A percentile compares a stretch with the other conserved stretches of the same genome.
These are phyloP conservation scores for Leptographium procerum DNA, from an alignment of 2,329 filamentous ascomycete species.

Conservation along the genomic window DNA sequence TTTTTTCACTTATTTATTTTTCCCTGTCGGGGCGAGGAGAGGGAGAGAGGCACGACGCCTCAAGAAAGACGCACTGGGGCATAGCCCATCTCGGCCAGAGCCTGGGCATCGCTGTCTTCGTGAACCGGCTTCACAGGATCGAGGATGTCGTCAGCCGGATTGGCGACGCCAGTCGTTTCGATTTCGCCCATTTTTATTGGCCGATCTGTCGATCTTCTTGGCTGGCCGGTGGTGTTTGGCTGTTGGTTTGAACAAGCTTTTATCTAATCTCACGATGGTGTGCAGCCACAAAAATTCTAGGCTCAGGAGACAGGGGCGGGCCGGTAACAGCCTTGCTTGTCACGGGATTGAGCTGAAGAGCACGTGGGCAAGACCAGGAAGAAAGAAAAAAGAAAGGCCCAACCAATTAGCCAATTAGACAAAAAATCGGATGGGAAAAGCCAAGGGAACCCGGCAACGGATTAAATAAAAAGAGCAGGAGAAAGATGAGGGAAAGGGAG, in stretches of 20 bases:
- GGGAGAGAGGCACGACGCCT: background rate
- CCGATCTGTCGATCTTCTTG: too few relatives aligned
- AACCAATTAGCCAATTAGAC: background rate
- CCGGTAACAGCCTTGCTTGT: background rate
- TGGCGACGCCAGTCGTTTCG: too few relatives aligned
- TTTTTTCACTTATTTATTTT: too few relatives aligned
- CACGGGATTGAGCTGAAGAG: background rate
- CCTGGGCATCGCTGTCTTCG: slow-evolving; percentile 19
- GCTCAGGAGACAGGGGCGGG: background rate
- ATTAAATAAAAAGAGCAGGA: background rate
- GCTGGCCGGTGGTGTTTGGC: background rate
- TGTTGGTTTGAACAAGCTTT: background rate
- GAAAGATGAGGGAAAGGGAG: background rate
- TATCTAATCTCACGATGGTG: slow-evolving; percentile 1
- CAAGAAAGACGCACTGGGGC: slow-evolving; percentile 19
- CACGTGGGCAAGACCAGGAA: background rate
- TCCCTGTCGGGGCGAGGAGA: background rate
- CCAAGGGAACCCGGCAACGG: background rate
- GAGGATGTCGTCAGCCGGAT: background rate
- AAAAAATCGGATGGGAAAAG: background rate
- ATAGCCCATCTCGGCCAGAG: slow-evolving; percentile 25
- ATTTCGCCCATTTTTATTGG: background rate
- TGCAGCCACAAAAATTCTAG: background rate
- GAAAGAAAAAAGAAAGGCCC: background rate
- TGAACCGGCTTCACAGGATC: background rate